Percentiles rank a stretch among this genome's conserved stretches.
These are phyloP conservation scores for Camelina hispida DNA, from an alignment of 345 rosid genomes.

Conservation along the genomic window DNA sequence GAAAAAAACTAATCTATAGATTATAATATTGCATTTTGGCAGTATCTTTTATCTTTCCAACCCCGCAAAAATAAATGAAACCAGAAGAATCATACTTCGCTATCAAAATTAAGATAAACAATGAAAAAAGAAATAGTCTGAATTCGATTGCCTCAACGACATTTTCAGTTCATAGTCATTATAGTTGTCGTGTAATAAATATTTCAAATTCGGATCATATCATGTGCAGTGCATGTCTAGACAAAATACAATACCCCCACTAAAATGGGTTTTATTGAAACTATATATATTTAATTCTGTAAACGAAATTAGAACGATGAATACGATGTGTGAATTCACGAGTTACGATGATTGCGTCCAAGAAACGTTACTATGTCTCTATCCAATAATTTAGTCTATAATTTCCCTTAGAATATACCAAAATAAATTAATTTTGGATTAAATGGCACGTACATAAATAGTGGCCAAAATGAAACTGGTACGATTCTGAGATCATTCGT, in stretches of 20 bases:
- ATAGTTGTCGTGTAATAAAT: constrained; percentile 43
- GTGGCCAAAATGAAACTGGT: constrained; percentile 24
- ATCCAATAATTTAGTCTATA: constrained; percentile 34
- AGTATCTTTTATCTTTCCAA: constrained; percentile 32
- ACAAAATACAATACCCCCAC: constrained; percentile 32
- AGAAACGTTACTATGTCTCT: constrained; percentile 45
- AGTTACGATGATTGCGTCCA: constrained; percentile 46
- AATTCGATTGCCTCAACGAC: constrained; percentile 41
- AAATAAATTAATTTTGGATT: neutral
- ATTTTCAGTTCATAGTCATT: constrained; percentile 43
- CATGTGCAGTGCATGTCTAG: constrained; percentile 44
- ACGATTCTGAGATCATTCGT: constrained; percentile 34
- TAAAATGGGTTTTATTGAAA: neutral
- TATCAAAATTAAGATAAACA: constrained; percentile 22
- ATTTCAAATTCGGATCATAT: constrained; percentile 36
- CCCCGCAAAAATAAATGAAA: constrained; percentile 13
- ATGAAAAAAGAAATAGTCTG: constrained; percentile 25
- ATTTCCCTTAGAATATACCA: neutral
- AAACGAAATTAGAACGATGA: constrained; percentile 39
- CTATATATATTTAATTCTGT: neutral
- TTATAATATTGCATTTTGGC: constrained; percentile 22
- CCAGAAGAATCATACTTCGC: constrained; percentile 34
- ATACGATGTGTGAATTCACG: constrained; percentile 46
- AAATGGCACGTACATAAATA: constrained; percentile 12
- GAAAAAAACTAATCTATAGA: neutral